Percentiles rank a stretch among this genome's conserved stretches.
phyloP scores from a whole-genome alignment of 345 rosid genomes.

The Reutealis trisperma region DNA sequence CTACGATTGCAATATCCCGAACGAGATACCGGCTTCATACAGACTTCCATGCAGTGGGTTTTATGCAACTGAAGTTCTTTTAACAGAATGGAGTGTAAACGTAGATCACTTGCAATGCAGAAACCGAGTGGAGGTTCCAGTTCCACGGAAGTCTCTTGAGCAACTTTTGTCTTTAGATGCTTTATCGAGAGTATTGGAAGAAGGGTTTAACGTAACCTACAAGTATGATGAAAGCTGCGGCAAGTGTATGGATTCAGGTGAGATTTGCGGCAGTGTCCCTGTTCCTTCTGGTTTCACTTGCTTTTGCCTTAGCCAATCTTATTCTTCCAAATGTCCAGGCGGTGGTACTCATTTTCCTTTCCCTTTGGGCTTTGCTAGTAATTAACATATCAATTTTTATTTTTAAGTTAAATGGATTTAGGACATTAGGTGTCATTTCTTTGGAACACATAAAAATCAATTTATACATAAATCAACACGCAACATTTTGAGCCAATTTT shows the following conservation, averaged over 20 bases:
- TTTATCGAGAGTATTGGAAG: background rate
- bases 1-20: slow-evolving; percentile 19
- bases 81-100: no score
- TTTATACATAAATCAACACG: no score
- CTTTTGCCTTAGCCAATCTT: slow-evolving; percentile 28
- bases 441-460: no score
- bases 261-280: slow-evolving; percentile 47
- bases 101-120: background rate
- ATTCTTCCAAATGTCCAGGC: background rate
- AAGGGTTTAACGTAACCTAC: slow-evolving; percentile 34
- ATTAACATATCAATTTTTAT: no score
- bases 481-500: no score
- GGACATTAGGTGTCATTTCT: no score
- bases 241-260: slow-evolving; percentile 25
- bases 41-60: background rate
- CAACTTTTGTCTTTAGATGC: background rate
- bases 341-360: no score
- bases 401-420: no score
- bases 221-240: slow-evolving; percentile 10
- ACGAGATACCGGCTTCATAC: background rate
- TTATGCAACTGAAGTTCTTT: background rate
- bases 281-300: slow-evolving; percentile 32
- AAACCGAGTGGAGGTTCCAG: background rate
- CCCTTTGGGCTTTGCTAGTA: no score
- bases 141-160: background rate